Percentiles rank a stretch among this genome's conserved stretches.
These are phyloP conservation scores for Chaetomiaceae sp. DNA, from an alignment of 2,329 filamentous ascomycete species.

Conservation along the genomic window DNA sequence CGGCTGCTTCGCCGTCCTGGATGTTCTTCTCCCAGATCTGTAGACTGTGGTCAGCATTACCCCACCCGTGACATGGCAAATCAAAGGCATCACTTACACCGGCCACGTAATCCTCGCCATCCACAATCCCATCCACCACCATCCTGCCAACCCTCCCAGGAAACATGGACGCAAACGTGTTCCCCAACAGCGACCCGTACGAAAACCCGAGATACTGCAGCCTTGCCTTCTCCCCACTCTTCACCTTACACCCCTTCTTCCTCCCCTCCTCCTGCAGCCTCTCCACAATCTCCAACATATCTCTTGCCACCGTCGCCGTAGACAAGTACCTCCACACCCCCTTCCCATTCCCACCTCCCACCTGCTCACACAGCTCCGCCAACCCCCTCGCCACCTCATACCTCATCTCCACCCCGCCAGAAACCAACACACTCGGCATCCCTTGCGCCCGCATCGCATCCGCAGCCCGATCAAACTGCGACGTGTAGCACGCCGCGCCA, in stretches of 20 bases:
- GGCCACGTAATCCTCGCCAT: conserved; percentile 32
- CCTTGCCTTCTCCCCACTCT: conserved; percentile 11
- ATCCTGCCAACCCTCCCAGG: conserved; percentile 34
- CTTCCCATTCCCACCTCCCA: too few relatives aligned
- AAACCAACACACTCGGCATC: neutral
- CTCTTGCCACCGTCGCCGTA: conserved; percentile 23
- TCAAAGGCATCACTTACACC: conserved; percentile 4
- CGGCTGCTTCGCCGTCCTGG: conserved; percentile 4
- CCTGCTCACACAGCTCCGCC: neutral
- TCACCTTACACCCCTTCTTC: neutral
- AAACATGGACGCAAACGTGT: conserved; percentile 38
- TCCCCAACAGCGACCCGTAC: conserved; percentile 42
- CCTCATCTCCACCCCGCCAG: neutral
- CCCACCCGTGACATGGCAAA: too few relatives aligned
- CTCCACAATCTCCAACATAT: conserved; percentile 25
- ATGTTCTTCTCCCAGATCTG: conserved; percentile 1
- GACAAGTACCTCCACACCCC: conserved; percentile 17
- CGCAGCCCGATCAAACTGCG: neutral
- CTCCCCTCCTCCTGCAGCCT: neutral
- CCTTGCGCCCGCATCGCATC: neutral
- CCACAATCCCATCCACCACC: conserved; percentile 43
- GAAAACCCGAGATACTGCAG: conserved; percentile 43
- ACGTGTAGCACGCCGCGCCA: conserved; percentile 33
- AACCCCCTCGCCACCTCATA: neutral
- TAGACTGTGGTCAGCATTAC: neutral